Conservation (phyloP, 2,329 filamentous ascomycete genomes). For the Exophiala sp. region DNA sequence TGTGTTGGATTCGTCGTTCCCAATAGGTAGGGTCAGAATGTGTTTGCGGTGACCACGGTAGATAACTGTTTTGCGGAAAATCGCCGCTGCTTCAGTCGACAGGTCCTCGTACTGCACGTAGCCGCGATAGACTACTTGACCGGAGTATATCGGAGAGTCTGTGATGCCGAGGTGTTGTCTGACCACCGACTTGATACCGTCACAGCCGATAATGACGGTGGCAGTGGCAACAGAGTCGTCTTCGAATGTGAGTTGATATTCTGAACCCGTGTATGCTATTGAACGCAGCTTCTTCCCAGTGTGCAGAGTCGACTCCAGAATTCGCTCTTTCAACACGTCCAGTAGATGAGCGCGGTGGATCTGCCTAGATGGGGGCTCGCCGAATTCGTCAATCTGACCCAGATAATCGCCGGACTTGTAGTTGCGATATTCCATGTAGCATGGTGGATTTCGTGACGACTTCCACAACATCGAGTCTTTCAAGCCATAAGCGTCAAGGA, state of each 20-base stretch:
- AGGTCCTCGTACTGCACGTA: conserved; percentile 36
- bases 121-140: conserved; percentile 39
- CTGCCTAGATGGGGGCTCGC: conserved; percentile 28
- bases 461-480: conserved; percentile 34
- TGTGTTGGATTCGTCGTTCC: conserved; percentile 34
- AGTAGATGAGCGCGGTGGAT: conserved; percentile 36
- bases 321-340: conserved; percentile 33
- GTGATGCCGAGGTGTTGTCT: conserved; percentile 28
- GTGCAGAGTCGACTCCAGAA: neutral
- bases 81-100: conserved; percentile 30
- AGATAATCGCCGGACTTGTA: conserved; percentile 31
- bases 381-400: conserved; percentile 33
- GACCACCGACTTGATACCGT: conserved; percentile 26
- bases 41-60: conserved; percentile 33
- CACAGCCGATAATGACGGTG: conserved; percentile 24
- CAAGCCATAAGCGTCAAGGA: conserved; percentile 34
- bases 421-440: conserved; percentile 33
- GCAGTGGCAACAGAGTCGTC: conserved; percentile 16
- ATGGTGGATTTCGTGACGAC: conserved; percentile 34
- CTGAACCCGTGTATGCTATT: conserved; percentile 1
- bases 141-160: conserved; percentile 34
- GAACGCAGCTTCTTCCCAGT: conserved; percentile 4
- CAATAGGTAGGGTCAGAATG: conserved; percentile 38
- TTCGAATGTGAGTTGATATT: conserved; percentile 15
- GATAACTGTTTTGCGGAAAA: conserved; percentile 35